These are phyloP conservation scores for Wickerhamiella azyma DNA, from an alignment of 805 yeast genomes.

Conservation along the genomic window DNA sequence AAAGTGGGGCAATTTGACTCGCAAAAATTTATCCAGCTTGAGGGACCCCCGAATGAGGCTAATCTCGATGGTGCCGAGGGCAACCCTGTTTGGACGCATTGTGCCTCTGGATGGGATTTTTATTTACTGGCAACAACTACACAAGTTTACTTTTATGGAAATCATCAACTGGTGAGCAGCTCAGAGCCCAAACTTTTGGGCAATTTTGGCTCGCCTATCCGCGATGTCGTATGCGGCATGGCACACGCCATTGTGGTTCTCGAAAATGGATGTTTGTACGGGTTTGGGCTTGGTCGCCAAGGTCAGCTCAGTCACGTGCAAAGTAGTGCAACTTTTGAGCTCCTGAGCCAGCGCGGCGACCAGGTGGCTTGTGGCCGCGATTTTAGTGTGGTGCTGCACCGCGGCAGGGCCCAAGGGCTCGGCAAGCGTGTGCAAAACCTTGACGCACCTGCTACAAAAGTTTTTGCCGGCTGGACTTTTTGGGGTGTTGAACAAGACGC, in stretches of 20 bases:
- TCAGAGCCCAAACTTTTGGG: constrained; percentile 8
- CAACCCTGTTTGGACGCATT: constrained; percentile 30
- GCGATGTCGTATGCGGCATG: constrained; percentile 22
- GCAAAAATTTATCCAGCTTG: constrained; percentile 4
- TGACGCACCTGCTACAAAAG: constrained; percentile 65
- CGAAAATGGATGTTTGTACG: constrained; percentile 34
- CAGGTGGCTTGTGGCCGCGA: constrained; percentile 41
- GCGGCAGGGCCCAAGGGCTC: constrained; percentile 17
- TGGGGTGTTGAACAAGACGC: constrained; percentile 6
- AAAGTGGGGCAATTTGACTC: constrained; percentile 31
- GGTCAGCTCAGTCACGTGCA: constrained; percentile 33
- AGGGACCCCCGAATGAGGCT: too few relatives aligned
- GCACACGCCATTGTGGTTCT: constrained; percentile 23
- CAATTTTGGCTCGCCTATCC: constrained; percentile 12
- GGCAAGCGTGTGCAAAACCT: constrained; percentile 22
- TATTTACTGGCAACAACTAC: constrained; percentile 35
- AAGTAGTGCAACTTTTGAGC: neutral
- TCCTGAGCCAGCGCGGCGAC: neutral
- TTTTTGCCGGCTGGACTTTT: constrained; percentile 33
- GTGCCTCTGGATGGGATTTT: constrained; percentile 73
- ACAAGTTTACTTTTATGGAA: neutral
- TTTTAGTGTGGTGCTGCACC: constrained; percentile 30
- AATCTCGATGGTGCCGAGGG: too few relatives aligned
- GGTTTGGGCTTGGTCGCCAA: constrained; percentile 58
- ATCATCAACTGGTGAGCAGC: neutral